Conservation (phyloP, 2,329 filamentous ascomycete genomes). For the Cytospora piceae region DNA sequence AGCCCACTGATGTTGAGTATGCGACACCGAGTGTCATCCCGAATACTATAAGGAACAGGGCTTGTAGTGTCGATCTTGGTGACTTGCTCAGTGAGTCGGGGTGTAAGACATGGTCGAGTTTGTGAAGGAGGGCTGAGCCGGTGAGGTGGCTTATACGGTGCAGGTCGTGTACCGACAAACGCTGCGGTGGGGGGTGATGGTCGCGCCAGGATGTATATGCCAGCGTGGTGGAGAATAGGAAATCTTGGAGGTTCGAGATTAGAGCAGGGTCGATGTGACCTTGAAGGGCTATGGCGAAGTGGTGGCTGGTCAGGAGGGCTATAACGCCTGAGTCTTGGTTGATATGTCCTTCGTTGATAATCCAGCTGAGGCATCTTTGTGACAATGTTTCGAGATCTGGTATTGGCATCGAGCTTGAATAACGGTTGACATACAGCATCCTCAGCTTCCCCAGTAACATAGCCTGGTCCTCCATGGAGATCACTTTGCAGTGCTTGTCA, state of each 20-base stretch:
- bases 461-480: not conserved
- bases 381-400: conserved; percentile 5
- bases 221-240: conserved; percentile 13
- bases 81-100: not conserved
- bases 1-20: conserved; percentile 1
- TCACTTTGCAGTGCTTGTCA: conserved; percentile 1
- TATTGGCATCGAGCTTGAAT: not conserved
- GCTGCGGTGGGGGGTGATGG: not conserved
- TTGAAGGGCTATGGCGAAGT: not conserved
- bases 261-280: not conserved
- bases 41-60: conserved; percentile 11
- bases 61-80: conserved; percentile 5
- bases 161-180: conserved; percentile 10
- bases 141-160: conserved; percentile 4
- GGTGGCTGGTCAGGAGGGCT: conserved; percentile 10
- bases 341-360: not conserved
- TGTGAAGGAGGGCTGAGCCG: conserved; percentile 16
- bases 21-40: conserved; percentile 15
- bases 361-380: conserved; percentile 15
- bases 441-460: conserved; percentile 9
- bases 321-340: conserved; percentile 10
- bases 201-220: conserved; percentile 18
- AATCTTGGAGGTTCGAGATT: conserved; percentile 8
- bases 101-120: conserved; percentile 6
- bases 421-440: not conserved